A percentile compares a stretch with the other conserved stretches of the same genome.
phyloP scores from a whole-genome alignment of 768 basidiomycete species.

The Crepidotus variabilis region DNA sequence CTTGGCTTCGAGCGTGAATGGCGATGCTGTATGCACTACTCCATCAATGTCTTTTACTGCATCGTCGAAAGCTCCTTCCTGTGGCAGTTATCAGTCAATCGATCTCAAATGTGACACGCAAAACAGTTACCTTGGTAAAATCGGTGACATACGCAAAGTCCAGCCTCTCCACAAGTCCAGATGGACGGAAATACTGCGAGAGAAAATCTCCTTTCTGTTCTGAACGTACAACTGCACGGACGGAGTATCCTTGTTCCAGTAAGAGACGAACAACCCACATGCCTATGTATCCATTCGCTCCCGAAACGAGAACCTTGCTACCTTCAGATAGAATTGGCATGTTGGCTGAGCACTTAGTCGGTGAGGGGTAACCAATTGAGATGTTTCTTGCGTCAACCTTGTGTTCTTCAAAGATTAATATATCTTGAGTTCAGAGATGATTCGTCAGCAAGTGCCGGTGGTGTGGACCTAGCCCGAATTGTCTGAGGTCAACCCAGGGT shows the following conservation, averaged over 20 bases:
- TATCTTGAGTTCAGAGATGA: neutral
- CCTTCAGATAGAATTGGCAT: constrained; percentile 26
- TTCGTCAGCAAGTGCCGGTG: too few species aligned
- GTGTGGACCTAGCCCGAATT: too few species aligned
- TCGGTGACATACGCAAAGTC: constrained; percentile 69
- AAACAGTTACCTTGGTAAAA: constrained; percentile 35
- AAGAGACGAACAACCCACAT: constrained; percentile 50
- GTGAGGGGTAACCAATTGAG: neutral
- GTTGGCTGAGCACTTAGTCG: neutral
- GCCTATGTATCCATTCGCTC: constrained; percentile 57
- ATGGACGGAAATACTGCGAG: constrained; percentile 45
- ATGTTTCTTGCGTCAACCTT: neutral
- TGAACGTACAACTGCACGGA: constrained; percentile 66
- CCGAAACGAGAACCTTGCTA: constrained; percentile 44
- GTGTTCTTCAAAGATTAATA: neutral
- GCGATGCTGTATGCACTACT: constrained; percentile 68
- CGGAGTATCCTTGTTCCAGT: constrained; percentile 56
- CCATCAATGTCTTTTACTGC: constrained; percentile 75
- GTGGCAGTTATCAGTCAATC: neutral
- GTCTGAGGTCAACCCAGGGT: too few species aligned
- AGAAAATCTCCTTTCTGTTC: constrained; percentile 54
- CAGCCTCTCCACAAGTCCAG: constrained; percentile 46
- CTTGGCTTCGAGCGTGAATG: constrained; percentile 43
- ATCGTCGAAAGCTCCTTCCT: constrained; percentile 73
- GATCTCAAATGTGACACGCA: neutral